phyloP scores from a whole-genome alignment of 2,329 filamentous ascomycete species.

The Aspergillus thermomutatus region DNA sequence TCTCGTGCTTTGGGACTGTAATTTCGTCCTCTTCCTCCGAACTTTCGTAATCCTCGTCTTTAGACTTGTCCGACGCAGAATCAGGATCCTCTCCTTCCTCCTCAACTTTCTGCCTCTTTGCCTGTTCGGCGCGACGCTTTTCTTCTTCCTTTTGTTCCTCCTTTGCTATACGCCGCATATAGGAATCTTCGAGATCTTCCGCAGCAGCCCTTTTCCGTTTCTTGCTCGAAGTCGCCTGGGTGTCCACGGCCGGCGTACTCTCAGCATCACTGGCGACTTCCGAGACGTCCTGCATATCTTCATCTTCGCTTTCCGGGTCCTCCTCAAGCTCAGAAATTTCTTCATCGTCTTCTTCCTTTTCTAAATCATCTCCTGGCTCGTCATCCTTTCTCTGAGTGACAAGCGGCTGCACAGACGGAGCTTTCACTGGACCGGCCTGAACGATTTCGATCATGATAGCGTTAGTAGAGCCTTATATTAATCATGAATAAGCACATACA shows the following conservation, averaged over 20 bases:
- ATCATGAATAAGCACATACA: conserved; percentile 50
- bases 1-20: conserved; percentile 38
- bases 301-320: conserved; percentile 31
- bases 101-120: conserved; percentile 36
- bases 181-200: conserved; percentile 44
- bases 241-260: conserved; percentile 41
- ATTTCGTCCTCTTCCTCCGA: conserved; percentile 28
- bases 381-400: conserved; percentile 15
- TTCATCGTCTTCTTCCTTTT: conserved; percentile 26
- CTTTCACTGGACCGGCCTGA: conserved; percentile 40
- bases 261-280: conserved; percentile 45
- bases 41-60: conserved; percentile 31
- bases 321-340: conserved; percentile 27
- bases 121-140: conserved; percentile 32
- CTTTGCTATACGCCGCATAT: conserved; percentile 43
- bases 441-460: conserved; percentile 1
- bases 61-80: conserved; percentile 24
- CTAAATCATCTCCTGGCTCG: conserved; percentile 10
- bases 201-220: conserved; percentile 55
- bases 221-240: conserved; percentile 29
- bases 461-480: conserved; percentile 4
- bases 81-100: conserved; percentile 56
- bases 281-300: conserved; percentile 43
- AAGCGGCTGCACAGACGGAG: conserved; percentile 23
- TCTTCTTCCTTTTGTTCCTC: conserved; percentile 39